Percentiles rank a stretch among this genome's conserved stretches.
Conservation (phyloP, 2,329 filamentous ascomycete genomes). For the Scopulariopsis brevicaulis region DNA sequence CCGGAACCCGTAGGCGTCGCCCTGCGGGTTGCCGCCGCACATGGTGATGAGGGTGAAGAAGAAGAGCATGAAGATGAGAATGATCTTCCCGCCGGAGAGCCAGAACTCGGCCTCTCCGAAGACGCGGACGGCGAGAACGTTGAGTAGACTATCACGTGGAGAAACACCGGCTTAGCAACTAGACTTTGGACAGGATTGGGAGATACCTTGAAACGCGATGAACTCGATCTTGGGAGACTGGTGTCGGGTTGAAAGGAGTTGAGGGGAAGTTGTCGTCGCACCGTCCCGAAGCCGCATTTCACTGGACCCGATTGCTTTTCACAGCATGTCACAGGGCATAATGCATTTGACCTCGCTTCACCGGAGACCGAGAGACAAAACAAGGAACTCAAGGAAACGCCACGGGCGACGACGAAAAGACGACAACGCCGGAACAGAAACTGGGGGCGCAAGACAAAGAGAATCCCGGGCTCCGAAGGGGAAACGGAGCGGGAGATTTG, state of each 20-base stretch:
- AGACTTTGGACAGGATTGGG: background rate
- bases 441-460: background rate
- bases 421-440: background rate
- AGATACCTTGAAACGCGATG: background rate
- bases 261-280: background rate
- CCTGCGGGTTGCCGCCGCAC: slow-evolving; percentile 63
- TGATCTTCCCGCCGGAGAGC: slow-evolving; percentile 50
- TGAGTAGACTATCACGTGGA: slow-evolving; percentile 47
- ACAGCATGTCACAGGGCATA: slow-evolving; percentile 14
- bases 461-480: background rate
- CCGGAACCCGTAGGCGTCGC: slow-evolving; percentile 58
- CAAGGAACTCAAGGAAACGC: background rate
- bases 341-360: slow-evolving; percentile 32
- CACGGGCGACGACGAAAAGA: background rate
- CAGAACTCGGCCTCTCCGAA: slow-evolving; percentile 67
- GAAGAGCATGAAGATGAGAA: slow-evolving; percentile 57
- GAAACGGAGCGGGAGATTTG: background rate
- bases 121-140: slow-evolving; percentile 52
- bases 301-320: background rate
- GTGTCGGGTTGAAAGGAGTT: background rate
- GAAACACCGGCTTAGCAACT: slow-evolving; percentile 14
- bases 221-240: background rate
- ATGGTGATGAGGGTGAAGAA: slow-evolving; percentile 71
- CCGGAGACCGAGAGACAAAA: slow-evolving; percentile 56
- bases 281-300: background rate